Percentiles rank a stretch among this genome's conserved stretches.
Evolutionary conservation across 108 stramenopile genomes (phyloP).

Genomic region (Hondaea fermentalgiana): DNA sequence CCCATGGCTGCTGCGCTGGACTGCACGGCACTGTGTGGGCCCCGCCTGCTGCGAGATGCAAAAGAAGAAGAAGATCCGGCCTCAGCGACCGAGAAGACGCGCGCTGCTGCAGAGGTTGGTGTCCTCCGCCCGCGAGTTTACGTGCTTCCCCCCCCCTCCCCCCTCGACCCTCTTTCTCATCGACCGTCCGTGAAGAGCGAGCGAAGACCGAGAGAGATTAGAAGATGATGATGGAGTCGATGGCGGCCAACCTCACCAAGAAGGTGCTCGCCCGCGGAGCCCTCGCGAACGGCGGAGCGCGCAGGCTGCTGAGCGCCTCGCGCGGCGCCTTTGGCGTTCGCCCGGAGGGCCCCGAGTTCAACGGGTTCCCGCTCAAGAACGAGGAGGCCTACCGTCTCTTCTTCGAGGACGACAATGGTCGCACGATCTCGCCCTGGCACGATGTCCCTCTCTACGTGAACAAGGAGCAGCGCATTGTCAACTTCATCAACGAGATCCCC

Average conservation of each 20-base stretch:
- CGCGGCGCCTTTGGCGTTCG: neutral
- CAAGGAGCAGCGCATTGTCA: conserved; percentile 46
- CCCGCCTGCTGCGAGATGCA: no score
- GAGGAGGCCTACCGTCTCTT: conserved; percentile 20
- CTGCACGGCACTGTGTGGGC: no score
- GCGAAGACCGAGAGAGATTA: no score
- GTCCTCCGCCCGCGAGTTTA: no score
- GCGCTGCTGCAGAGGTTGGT: no score
- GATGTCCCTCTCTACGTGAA: conserved; percentile 50
- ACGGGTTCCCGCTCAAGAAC: conserved; percentile 16
- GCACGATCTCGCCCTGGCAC: conserved; percentile 57
- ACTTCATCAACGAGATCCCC: conserved; percentile 93
- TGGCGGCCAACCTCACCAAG: neutral
- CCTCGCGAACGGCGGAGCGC: neutral
- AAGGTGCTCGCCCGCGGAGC: neutral
- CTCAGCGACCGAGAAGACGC: no score
- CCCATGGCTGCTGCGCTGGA: no score
- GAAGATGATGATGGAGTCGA: neutral
- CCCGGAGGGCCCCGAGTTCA: neutral
- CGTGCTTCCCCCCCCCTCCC: no score
- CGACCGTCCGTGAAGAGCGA: no score
- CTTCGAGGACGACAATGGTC: conserved; percentile 28
- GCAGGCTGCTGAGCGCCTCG: neutral
- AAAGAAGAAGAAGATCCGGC: no score
- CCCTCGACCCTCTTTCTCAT: no score